Conservation (phyloP, 208 protist species). For the Acanthamoeba healyi region DNA sequence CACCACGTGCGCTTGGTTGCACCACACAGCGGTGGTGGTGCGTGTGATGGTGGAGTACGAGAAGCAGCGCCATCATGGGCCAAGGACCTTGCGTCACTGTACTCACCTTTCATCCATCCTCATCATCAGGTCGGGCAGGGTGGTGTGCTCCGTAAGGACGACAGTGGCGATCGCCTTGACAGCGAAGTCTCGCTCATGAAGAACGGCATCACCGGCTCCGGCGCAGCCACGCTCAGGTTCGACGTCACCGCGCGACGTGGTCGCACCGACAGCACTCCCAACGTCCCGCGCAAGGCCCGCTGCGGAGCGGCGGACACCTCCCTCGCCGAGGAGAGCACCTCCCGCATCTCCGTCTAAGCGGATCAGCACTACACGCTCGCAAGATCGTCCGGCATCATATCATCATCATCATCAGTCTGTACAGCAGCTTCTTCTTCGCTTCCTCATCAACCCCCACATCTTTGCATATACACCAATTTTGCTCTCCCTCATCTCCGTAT, state of each 20-base stretch:
- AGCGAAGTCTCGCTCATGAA: slow-evolving; percentile 19
- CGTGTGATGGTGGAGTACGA: neutral
- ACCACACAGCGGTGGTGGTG: neutral
- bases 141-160: slow-evolving; percentile 7
- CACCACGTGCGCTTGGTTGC: too few relatives aligned
- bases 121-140: neutral
- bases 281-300: neutral
- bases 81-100: too few relatives aligned
- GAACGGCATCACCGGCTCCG: neutral
- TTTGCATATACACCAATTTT: too few relatives aligned
- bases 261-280: neutral
- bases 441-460: too few relatives aligned
- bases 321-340: neutral
- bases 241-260: neutral
- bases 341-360: neutral
- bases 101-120: neutral
- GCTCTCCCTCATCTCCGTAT: too few relatives aligned
- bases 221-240: neutral
- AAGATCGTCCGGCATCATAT: too few relatives aligned
- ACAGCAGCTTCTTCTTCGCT: too few relatives aligned
- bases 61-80: too few relatives aligned
- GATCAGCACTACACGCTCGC: too few relatives aligned
- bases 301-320: neutral
- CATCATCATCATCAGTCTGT: too few relatives aligned
- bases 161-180: slow-evolving; percentile 45